Conservation (phyloP, 2,329 filamentous ascomycete species). For the Claviceps fusiformis region DNA sequence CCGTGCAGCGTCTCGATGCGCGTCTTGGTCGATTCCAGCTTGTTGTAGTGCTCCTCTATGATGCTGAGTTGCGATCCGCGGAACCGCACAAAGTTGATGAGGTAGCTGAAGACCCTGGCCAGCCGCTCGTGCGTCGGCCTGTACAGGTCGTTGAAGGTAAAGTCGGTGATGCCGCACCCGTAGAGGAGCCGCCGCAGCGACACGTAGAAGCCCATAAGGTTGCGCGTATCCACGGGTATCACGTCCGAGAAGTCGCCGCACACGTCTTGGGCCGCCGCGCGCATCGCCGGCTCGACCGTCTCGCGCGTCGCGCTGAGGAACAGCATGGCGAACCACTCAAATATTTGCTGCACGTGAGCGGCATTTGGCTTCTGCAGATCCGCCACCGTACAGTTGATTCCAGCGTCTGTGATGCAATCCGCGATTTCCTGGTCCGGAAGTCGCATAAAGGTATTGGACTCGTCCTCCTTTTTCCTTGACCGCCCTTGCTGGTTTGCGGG, state of each 20-base stretch:
- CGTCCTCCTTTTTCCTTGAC: slow-evolving; percentile 44
- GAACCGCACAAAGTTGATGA: slow-evolving; percentile 98
- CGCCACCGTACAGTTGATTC: slow-evolving; percentile 71
- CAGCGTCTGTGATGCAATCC: slow-evolving; percentile 93
- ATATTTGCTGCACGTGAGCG: slow-evolving; percentile 89
- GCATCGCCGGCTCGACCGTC: slow-evolving; percentile 89
- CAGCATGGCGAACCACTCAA: slow-evolving; percentile 93
- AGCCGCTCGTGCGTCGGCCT: slow-evolving; percentile 81
- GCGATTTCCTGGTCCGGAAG: slow-evolving; percentile 69
- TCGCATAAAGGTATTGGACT: slow-evolving; percentile 45
- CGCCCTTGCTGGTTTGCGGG: slow-evolving; percentile 37
- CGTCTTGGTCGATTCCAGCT: slow-evolving; percentile 70
- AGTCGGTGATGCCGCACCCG: slow-evolving; percentile 86
- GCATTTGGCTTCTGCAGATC: slow-evolving; percentile 92
- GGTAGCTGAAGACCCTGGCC: slow-evolving; percentile 90
- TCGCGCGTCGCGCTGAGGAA: slow-evolving; percentile 89
- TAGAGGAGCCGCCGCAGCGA: slow-evolving; percentile 65
- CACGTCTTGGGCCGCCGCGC: slow-evolving; percentile 75
- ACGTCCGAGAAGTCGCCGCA: slow-evolving; percentile 75
- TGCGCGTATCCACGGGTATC: slow-evolving; percentile 75
- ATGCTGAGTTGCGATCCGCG: slow-evolving; percentile 80
- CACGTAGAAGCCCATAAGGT: slow-evolving; percentile 91
- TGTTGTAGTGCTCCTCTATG: slow-evolving; percentile 91
- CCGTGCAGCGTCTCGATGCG: slow-evolving; percentile 75
- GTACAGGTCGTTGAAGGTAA: slow-evolving; percentile 84